Conservation (phyloP, 129 eudicot species). For the Arctium lappa region DNA sequence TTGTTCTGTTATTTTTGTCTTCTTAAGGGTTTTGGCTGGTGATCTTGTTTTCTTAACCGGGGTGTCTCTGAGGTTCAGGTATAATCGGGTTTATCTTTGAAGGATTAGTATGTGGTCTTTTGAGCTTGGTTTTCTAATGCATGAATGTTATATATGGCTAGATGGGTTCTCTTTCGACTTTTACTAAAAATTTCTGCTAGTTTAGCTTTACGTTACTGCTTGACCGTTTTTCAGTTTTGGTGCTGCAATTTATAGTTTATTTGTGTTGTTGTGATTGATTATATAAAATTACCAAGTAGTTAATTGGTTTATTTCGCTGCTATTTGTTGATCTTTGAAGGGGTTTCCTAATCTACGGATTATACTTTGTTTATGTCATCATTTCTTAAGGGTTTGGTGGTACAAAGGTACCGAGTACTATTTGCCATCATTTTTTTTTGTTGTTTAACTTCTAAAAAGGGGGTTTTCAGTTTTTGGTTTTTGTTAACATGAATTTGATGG, state of each 20-base stretch:
- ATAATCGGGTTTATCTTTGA: neutral
- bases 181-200: neutral
- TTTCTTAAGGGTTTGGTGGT: neutral
- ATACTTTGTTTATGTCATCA: neutral
- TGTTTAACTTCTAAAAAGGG: neutral
- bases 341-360: neutral
- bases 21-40: constrained; percentile 1
- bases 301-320: neutral
- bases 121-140: neutral
- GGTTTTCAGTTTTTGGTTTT: neutral
- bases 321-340: too few species aligned
- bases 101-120: neutral
- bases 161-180: neutral
- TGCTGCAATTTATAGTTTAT: neutral
- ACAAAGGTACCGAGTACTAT: neutral
- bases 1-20: neutral
- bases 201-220: neutral
- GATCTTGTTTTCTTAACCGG: neutral
- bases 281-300: neutral
- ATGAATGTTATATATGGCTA: neutral
- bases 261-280: neutral
- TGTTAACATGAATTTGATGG: neutral
- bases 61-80: constrained; percentile 6
- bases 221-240: neutral
- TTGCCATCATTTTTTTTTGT: neutral